A percentile compares a stretch with the other conserved stretches of the same genome.
These are phyloP conservation scores for Botrytis hyacinthi DNA, from an alignment of 2,329 filamentous ascomycete species.

Conservation along the genomic window DNA sequence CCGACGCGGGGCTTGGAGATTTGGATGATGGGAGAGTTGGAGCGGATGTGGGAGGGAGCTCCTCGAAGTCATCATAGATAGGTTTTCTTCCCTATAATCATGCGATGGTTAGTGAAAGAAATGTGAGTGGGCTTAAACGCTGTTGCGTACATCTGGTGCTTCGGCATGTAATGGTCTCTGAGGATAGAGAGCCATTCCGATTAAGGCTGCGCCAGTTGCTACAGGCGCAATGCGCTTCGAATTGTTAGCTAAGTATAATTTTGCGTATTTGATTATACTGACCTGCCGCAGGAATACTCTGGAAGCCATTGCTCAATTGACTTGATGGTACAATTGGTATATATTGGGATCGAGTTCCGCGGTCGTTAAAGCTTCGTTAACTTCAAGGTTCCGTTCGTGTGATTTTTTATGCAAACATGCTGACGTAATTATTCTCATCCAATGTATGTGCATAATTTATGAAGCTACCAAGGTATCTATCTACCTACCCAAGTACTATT, in stretches of 20 bases:
- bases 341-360: conserved; percentile 10
- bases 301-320: conserved; percentile 49
- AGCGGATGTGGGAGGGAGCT: conserved; percentile 39
- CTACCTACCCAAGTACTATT: not conserved
- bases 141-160: conserved; percentile 37
- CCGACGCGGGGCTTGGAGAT: conserved; percentile 24
- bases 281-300: conserved; percentile 53
- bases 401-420: conserved; percentile 17
- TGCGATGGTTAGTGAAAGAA: not conserved
- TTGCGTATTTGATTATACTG: conserved; percentile 29
- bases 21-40: conserved; percentile 27
- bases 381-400: conserved; percentile 11
- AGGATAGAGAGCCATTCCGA: conserved; percentile 48
- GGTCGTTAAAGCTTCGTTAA: conserved; percentile 19
- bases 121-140: conserved; percentile 9
- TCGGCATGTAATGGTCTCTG: conserved; percentile 50
- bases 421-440: conserved; percentile 16
- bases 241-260: conserved; percentile 28
- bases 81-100: conserved; percentile 54
- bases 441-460: conserved; percentile 17
- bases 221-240: conserved; percentile 49
- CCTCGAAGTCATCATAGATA: conserved; percentile 74
- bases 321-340: conserved; percentile 16
- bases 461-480: not conserved
- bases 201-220: conserved; percentile 42